These are phyloP conservation scores for Aspergillus sp. DNA, from an alignment of 2,329 filamentous ascomycete genomes.

Conservation along the genomic window DNA sequence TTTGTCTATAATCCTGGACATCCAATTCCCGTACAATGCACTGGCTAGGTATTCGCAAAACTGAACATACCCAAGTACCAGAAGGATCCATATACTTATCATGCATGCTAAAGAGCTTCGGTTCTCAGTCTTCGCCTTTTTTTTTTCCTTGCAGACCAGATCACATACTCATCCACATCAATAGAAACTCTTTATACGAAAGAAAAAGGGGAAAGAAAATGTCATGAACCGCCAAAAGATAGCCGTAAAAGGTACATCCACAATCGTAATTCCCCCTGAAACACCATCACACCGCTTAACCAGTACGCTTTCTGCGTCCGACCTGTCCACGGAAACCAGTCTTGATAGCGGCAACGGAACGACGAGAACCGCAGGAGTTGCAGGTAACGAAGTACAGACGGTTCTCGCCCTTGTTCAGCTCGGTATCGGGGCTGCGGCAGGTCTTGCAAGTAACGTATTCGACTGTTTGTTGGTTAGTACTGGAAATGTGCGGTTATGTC, in stretches of 20 bases:
- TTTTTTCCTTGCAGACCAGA: neutral
- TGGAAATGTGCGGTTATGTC: neutral
- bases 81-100: constrained; percentile 18
- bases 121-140: constrained; percentile 11
- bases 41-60: neutral
- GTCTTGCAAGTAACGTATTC: constrained; percentile 99
- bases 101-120: constrained; percentile 25
- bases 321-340: constrained; percentile 99
- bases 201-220: constrained; percentile 9
- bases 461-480: constrained; percentile 47
- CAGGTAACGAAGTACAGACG: constrained; percentile 98
- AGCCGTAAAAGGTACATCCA: constrained; percentile 14
- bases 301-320: constrained; percentile 95
- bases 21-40: neutral
- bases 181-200: constrained; percentile 17
- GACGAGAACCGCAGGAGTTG: constrained; percentile 79
- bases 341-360: constrained; percentile 97
- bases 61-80: neutral
- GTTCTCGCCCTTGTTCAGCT: constrained; percentile 98
- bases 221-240: constrained; percentile 16
- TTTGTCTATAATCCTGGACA: neutral
- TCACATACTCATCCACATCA: constrained; percentile 13
- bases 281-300: constrained; percentile 50
- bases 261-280: constrained; percentile 8
- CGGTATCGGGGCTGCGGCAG: constrained; percentile 89